Base-by-base conservation (phyloP, 2,329 filamentous ascomycete species). In the Scytalidium lignicola region DNA sequence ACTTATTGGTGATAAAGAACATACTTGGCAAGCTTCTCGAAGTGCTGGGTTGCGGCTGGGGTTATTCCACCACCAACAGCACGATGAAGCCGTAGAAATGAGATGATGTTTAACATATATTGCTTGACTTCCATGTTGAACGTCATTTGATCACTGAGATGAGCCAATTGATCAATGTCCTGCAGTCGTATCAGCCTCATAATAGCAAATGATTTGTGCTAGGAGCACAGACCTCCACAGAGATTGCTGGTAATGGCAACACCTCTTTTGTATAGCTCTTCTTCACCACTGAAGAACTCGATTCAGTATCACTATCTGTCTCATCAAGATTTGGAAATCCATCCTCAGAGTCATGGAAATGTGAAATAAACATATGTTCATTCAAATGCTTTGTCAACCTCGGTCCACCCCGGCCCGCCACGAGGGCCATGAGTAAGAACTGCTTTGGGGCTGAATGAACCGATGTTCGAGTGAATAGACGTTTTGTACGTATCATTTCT, bases 21-120 rank as follows among this genome's bases (percentile, higher is more conserved):
- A 57, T 62, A 83, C 70, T 76, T 81, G 55, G 82, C 74, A 41
- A 96, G 74, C 54, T 77, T 74, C 41, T 80, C 76, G 50, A 97
- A 84, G 61, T 96, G 85, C 43, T 82, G 80, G 1, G 90, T 96
- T 1, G 90, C 89, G 37, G 78, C 70, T 0, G 92, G 85, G 12
- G 88, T 86, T 45, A 95, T 79, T 40, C 90, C 89, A 13, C 85
- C 81, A 17, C 79, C 80, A 21, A 96, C 87, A 44, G 89, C 91
- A 47, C 92, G 85, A 67, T 95, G 91, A 65, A 95, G 79, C 22
- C 93, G 85, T 57, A 97, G 76, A 64, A 95, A 96, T 2, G 90
- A 81, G 45, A 92, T 73, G 32, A 97, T 81, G 67, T 97, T 92
- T 74, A 92, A 85, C 51, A 92, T 78, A 66, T 97, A 97, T 41